These are phyloP conservation scores for Euptelea pleiosperma DNA, from an alignment of 164 flowering plant species.

Conservation along the genomic window DNA sequence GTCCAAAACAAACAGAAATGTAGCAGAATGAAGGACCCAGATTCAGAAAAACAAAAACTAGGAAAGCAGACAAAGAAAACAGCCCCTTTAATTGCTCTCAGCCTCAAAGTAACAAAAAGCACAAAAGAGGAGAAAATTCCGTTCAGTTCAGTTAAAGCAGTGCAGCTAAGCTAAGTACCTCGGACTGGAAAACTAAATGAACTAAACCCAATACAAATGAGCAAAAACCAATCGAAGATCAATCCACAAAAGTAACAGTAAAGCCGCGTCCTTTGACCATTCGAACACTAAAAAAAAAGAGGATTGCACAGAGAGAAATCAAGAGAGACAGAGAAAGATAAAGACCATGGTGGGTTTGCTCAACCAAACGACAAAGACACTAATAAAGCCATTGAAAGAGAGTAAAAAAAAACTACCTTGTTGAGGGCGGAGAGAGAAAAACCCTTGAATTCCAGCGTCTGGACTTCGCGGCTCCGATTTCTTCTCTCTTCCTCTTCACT, in stretches of 20 bases:
- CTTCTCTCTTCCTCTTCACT: neutral
- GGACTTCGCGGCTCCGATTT: too few relatives aligned
- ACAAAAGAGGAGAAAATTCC: neutral
- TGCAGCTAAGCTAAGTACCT: constrained; percentile 1
- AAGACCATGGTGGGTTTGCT: too few relatives aligned
- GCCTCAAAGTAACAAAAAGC: neutral
- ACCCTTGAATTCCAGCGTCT: constrained; percentile 18
- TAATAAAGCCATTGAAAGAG: too few relatives aligned
- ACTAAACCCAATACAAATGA: neutral
- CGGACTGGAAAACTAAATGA: too few relatives aligned
- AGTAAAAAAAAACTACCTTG: constrained; percentile 1
- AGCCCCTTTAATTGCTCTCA: neutral
- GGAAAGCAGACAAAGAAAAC: neutral
- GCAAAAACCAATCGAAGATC: neutral
- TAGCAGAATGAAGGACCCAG: constrained; percentile 5
- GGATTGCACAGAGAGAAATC: neutral
- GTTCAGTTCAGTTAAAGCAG: neutral
- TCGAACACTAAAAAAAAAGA: neutral
- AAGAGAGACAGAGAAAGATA: neutral
- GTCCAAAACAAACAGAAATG: neutral
- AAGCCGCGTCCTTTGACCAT: constrained; percentile 6
- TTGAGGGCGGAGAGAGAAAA: neutral
- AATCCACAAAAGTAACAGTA: too few relatives aligned
- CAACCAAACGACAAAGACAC: constrained; percentile 4
- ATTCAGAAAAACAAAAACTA: constrained; percentile 12